Percentiles rank a stretch among this genome's conserved stretches.
Conservation (phyloP, 108 stramenopile species). For the Nitzschia sp. region DNA sequence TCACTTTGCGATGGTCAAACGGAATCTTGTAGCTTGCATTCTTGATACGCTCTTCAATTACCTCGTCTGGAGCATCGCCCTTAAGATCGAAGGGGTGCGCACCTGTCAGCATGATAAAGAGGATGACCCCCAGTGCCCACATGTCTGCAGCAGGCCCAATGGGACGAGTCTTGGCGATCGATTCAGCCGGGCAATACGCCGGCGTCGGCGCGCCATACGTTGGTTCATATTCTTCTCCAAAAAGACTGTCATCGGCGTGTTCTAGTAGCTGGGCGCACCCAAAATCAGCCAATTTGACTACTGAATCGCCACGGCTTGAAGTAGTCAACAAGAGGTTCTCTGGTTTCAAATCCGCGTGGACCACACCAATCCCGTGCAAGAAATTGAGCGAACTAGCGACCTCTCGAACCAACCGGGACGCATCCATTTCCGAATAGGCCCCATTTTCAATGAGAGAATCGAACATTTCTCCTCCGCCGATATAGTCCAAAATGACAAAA, state of each 20-base stretch:
- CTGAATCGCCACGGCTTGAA: slow-evolving; percentile 50
- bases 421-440: slow-evolving; percentile 83
- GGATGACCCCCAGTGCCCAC: slow-evolving; percentile 88
- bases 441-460: slow-evolving; percentile 84
- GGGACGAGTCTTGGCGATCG: slow-evolving; percentile 22
- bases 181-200: slow-evolving; percentile 82
- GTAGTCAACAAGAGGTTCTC: slow-evolving; percentile 83
- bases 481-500: slow-evolving; percentile 78
- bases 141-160: slow-evolving; percentile 56
- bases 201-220: slow-evolving; percentile 52
- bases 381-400: slow-evolving; percentile 72
- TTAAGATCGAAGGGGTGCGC: slow-evolving; percentile 86
- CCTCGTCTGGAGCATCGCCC: slow-evolving; percentile 75
- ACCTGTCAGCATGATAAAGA: slow-evolving; percentile 93
- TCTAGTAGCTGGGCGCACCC: slow-evolving; percentile 61
- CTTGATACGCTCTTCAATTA: slow-evolving; percentile 63
- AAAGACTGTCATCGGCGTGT: slow-evolving; percentile 1
- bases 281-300: slow-evolving; percentile 84
- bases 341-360: slow-evolving; percentile 86
- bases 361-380: slow-evolving; percentile 78
- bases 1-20: slow-evolving; percentile 43
- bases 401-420: slow-evolving; percentile 70
- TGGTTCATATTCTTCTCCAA: neutral
- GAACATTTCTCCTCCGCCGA: slow-evolving; percentile 86
- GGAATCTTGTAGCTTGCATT: slow-evolving; percentile 33